These are phyloP conservation scores for Terfezia boudieri DNA, from an alignment of 495 filamentous ascomycete genomes.

Conservation along the genomic window DNA sequence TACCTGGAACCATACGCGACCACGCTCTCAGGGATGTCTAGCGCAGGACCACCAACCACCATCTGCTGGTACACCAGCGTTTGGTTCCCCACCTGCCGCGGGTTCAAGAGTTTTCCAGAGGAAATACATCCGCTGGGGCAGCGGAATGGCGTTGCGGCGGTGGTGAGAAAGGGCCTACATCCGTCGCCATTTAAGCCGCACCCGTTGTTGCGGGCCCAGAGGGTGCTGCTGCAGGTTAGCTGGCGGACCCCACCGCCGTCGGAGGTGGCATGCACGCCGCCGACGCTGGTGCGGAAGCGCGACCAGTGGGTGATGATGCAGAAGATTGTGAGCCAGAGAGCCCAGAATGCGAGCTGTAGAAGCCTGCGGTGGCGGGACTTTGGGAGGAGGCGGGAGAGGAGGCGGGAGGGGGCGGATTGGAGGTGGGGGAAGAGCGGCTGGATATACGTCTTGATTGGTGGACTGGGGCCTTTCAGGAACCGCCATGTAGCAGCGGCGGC, in stretches of 20 bases:
- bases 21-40: constrained; percentile 2
- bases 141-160: constrained; percentile 45
- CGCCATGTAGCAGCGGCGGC: background rate
- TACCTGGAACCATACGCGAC: constrained; percentile 30
- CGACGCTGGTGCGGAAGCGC: constrained; percentile 38
- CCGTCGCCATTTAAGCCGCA: constrained; percentile 61
- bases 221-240: background rate
- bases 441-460: background rate
- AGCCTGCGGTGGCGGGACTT: background rate
- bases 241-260: constrained; percentile 47
- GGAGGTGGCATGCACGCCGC: constrained; percentile 37
- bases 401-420: background rate
- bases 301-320: constrained; percentile 41
- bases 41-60: constrained; percentile 44
- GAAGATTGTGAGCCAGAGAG: constrained; percentile 53
- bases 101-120: constrained; percentile 38
- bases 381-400: background rate
- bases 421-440: background rate
- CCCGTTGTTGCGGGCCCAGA: constrained; percentile 42
- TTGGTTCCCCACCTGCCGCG: constrained; percentile 50
- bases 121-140: constrained; percentile 57
- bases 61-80: constrained; percentile 46
- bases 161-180: constrained; percentile 53
- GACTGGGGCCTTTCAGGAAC: background rate
- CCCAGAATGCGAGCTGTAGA: constrained; percentile 37